Evolutionary conservation across 352 stramenopile genomes (phyloP), one percentile per base, ranked within the genome.

Genomic region (Discostella stelligera): DNA sequence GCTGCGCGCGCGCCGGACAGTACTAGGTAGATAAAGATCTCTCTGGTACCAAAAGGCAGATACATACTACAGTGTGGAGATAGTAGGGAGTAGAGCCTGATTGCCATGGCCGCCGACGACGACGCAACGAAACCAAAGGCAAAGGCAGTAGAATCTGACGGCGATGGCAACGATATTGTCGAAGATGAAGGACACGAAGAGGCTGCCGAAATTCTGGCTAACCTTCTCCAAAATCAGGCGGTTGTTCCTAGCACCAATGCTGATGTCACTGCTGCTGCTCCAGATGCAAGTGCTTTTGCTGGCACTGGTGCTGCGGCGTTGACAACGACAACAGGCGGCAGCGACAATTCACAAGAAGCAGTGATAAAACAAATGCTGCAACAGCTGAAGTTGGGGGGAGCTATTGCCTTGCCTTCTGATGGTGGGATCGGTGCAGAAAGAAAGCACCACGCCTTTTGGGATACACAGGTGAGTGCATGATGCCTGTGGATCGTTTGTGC

Each of bases 371-470:
- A 66, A 55, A 49, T 63, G 72, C 4, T 74, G 39, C 54, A 69
- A 39, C 60, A 66, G n/a, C 18, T 60, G 4, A 44, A 69, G 27
- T 30, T 77, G 69, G 66, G 49, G 16, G 55, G 62, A 23, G 32
- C 37, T 11, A 25, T 53, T n/a, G 56, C 67, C 8, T 11, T 74
- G 9, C 25, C 14, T 3, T 50, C 37, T 13, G 20, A 55, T 20
- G 55, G 54, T 70, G 25, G 58, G 63, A 46, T 25, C 63, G 21
- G 74, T 52, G 49, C 60, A 48, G 68, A 62, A 14, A 65, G 66
- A 41, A 77, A 66, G 54, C 66, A 81, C 37, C 85, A 90, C 71
- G 66, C 75, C 0, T 93, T 93, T 83, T 93, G 88, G 88, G 85
- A 92, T 69, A 93, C 86, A 21, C 88, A 93, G 81, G 85, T 89